phyloP scores from a whole-genome alignment of 495 filamentous ascomycete species.

The Trichoderma virens region DNA sequence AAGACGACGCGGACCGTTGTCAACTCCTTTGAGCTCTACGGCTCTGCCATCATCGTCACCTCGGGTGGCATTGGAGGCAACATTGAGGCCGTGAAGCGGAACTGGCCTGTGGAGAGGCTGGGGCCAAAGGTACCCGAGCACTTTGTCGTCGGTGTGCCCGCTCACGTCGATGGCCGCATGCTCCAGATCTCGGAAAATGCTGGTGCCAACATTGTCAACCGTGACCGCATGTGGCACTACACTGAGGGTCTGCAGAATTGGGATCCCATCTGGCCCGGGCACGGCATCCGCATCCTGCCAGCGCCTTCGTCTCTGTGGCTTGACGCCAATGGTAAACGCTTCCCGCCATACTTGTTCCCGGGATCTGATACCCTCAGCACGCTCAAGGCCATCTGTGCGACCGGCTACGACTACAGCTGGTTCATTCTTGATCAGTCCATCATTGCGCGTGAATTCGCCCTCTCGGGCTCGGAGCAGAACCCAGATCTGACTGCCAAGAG shows the following conservation, averaged over 20 bases:
- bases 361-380: constrained; percentile 44
- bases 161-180: constrained; percentile 46
- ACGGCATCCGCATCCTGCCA: constrained; percentile 44
- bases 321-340: constrained; percentile 42
- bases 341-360: constrained; percentile 41
- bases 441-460: constrained; percentile 43
- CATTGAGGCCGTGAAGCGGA: constrained; percentile 40
- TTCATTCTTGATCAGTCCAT: constrained; percentile 45
- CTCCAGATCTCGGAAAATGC: constrained; percentile 38
- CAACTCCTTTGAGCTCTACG: constrained; percentile 37
- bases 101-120: constrained; percentile 39
- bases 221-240: constrained; percentile 49
- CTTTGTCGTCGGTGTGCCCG: constrained; percentile 45
- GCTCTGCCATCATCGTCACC: constrained; percentile 36
- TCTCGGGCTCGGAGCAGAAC: constrained; percentile 49
- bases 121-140: constrained; percentile 37
- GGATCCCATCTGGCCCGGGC: constrained; percentile 43
- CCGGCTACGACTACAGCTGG: constrained; percentile 48
- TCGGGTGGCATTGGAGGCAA: constrained; percentile 45
- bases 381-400: constrained; percentile 44
- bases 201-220: constrained; percentile 41
- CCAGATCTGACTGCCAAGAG: constrained; percentile 45
- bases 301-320: constrained; percentile 47
- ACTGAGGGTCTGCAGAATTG: constrained; percentile 47
- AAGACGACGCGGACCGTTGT: constrained; percentile 32